phyloP scores from a whole-genome alignment of 2,329 filamentous ascomycete genomes.

The Chaetomium sp. region DNA sequence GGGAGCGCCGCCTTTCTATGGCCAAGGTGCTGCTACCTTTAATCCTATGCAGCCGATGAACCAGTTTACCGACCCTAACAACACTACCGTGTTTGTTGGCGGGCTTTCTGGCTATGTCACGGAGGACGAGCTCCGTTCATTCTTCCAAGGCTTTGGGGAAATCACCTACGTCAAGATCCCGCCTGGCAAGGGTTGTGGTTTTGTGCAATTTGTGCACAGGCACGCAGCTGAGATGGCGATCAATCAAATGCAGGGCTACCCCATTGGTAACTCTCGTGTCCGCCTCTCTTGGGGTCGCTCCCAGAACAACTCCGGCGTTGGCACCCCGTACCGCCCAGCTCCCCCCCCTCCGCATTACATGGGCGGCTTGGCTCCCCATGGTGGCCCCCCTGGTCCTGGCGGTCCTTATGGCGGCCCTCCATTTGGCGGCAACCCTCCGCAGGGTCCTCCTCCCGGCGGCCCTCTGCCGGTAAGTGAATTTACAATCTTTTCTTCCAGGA shows the following conservation, averaged over 20 bases:
- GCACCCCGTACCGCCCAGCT: slow-evolving; percentile 92
- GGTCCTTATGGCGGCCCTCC: slow-evolving; percentile 42
- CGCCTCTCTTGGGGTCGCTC: slow-evolving; percentile 95
- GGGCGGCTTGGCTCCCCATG: slow-evolving; percentile 35
- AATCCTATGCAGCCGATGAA: slow-evolving; percentile 62
- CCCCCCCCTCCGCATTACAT: slow-evolving; percentile 58
- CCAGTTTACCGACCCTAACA: slow-evolving; percentile 99
- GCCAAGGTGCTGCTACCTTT: slow-evolving; percentile 22
- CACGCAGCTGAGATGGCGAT: slow-evolving; percentile 99
- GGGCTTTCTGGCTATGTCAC: slow-evolving; percentile 97
- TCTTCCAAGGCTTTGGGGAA: slow-evolving; percentile 99
- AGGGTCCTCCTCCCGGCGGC: slow-evolving; percentile 32
- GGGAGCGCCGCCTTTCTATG: slow-evolving; percentile 36
- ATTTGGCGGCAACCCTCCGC: slow-evolving; percentile 38
- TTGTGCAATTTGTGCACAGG: slow-evolving; percentile 98
- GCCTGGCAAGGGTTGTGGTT: slow-evolving; percentile 96
- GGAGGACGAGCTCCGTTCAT: slow-evolving; percentile 97
- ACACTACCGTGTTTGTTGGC: slow-evolving; percentile 97
- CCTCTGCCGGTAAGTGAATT: slow-evolving; percentile 18
- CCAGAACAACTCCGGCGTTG: slow-evolving; percentile 98
- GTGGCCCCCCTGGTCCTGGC: slow-evolving; percentile 40
- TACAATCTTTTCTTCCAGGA: neutral
- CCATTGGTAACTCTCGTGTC: slow-evolving; percentile 96
- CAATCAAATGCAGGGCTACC: slow-evolving; percentile 99
- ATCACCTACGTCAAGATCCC: slow-evolving; percentile 99